Percentiles rank a stretch among this genome's conserved stretches.
Conservation (phyloP, 257 asterid genomes). For the Solanum tarijense region DNA sequence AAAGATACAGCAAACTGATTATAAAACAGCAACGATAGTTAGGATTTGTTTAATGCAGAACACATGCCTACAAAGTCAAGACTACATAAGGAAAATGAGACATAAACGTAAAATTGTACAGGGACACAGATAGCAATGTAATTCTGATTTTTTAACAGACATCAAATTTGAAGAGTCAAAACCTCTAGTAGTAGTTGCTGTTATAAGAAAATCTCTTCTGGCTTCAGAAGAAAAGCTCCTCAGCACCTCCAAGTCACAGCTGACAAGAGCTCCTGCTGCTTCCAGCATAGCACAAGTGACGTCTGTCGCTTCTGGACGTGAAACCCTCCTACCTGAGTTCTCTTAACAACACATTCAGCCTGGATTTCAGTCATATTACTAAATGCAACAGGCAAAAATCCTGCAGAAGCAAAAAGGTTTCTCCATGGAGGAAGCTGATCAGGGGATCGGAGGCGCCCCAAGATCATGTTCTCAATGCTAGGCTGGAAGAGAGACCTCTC, state of each 20-base stretch:
- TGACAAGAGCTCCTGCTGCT: constrained; percentile 32
- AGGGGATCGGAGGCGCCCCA: constrained; percentile 30
- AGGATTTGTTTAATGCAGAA: neutral
- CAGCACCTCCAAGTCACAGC: constrained; percentile 43
- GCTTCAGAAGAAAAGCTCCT: constrained; percentile 8
- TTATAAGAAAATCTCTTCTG: neutral
- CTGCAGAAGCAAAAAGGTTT: constrained; percentile 32
- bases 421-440: constrained; percentile 28
- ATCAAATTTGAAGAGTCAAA: constrained; percentile 13
- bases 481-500: constrained; percentile 45
- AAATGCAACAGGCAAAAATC: constrained; percentile 21
- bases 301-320: constrained; percentile 35
- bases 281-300: constrained; percentile 39
- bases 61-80: neutral
- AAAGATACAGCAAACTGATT: neutral
- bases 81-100: neutral
- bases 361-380: constrained; percentile 42
- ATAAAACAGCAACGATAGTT: neutral
- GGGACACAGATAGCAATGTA: neutral
- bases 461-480: constrained; percentile 29
- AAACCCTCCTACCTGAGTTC: constrained; percentile 34
- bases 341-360: constrained; percentile 35
- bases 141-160: neutral
- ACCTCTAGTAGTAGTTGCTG: constrained; percentile 4
- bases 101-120: neutral